phyloP scores from a whole-genome alignment of 108 stramenopile genomes.

The Seminavis robusta region DNA sequence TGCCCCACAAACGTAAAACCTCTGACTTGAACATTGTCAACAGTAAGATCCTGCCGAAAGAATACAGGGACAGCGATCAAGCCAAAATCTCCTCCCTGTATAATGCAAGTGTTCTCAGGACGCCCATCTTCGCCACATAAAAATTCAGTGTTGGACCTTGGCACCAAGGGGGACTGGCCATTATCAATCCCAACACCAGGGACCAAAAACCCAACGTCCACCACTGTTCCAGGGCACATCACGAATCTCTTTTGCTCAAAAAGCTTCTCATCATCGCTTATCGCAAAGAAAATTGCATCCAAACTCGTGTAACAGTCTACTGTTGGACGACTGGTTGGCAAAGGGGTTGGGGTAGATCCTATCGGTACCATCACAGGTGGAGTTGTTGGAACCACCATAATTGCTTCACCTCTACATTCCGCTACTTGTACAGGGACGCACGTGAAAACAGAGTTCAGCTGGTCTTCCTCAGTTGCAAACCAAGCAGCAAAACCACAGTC shows the following conservation, averaged over 20 bases:
- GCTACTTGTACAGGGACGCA: too few species aligned
- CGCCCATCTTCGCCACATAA: conserved; percentile 39
- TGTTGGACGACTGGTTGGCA: too few species aligned
- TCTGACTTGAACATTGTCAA: conserved; percentile 17
- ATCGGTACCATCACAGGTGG: too few species aligned
- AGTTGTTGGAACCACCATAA: too few species aligned
- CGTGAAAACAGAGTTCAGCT: too few species aligned
- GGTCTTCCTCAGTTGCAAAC: too few species aligned
- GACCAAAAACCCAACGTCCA: conserved; percentile 14
- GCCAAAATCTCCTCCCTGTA: conserved; percentile 33
- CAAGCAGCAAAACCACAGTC: too few species aligned
- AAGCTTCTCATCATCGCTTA: too few species aligned
- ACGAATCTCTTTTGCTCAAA: conserved; percentile 4
- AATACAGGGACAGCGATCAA: conserved; percentile 18
- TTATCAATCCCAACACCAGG: conserved; percentile 9
- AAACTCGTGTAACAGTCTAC: too few species aligned
- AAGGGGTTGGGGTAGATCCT: too few species aligned
- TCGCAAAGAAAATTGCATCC: too few species aligned
- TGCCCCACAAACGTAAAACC: conserved; percentile 30
- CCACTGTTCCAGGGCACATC: conserved; percentile 23
- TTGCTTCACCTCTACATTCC: too few species aligned
- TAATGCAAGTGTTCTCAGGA: conserved; percentile 24
- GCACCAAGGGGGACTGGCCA: conserved; percentile 27
- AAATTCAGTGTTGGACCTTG: conserved; percentile 26
- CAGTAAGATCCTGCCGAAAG: conserved; percentile 15